These are phyloP conservation scores for Phytophthora sp. DNA, from an alignment of 352 stramenopile genomes.

Conservation along the genomic window DNA sequence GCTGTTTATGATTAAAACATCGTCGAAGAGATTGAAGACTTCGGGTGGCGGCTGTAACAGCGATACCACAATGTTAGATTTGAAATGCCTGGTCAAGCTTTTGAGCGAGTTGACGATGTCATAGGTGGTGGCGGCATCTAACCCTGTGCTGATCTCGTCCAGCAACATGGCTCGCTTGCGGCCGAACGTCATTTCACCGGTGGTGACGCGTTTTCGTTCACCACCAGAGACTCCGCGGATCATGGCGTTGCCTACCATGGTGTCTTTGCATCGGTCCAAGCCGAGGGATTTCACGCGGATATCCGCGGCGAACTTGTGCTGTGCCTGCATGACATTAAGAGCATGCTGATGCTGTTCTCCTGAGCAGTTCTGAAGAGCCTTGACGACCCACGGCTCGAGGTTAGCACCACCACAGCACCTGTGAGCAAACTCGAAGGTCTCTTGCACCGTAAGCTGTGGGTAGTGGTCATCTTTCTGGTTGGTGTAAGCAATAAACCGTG, in stretches of 20 bases:
- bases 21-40: slow-evolving; percentile 94
- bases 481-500: slow-evolving; percentile 47
- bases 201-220: slow-evolving; percentile 92
- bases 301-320: slow-evolving; percentile 46
- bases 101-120: slow-evolving; percentile 63
- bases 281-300: slow-evolving; percentile 45
- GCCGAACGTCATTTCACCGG: slow-evolving; percentile 86
- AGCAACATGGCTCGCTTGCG: slow-evolving; percentile 76
- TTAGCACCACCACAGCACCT: slow-evolving; percentile 60
- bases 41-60: slow-evolving; percentile 93
- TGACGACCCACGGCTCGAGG: slow-evolving; percentile 43
- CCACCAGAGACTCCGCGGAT: slow-evolving; percentile 80
- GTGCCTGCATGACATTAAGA: slow-evolving; percentile 34
- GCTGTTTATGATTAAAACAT: slow-evolving; percentile 91
- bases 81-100: slow-evolving; percentile 54
- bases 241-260: slow-evolving; percentile 69
- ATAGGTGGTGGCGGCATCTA: slow-evolving; percentile 61
- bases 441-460: slow-evolving; percentile 88
- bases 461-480: slow-evolving; percentile 88
- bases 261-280: slow-evolving; percentile 61
- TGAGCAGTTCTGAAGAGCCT: slow-evolving; percentile 47
- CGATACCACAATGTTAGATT: slow-evolving; percentile 70
- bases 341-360: slow-evolving; percentile 41
- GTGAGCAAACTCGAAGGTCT: slow-evolving; percentile 95
- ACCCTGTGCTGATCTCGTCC: slow-evolving; percentile 79